phyloP scores from a whole-genome alignment of 208 protist species.

The Trichomonas tenax region DNA sequence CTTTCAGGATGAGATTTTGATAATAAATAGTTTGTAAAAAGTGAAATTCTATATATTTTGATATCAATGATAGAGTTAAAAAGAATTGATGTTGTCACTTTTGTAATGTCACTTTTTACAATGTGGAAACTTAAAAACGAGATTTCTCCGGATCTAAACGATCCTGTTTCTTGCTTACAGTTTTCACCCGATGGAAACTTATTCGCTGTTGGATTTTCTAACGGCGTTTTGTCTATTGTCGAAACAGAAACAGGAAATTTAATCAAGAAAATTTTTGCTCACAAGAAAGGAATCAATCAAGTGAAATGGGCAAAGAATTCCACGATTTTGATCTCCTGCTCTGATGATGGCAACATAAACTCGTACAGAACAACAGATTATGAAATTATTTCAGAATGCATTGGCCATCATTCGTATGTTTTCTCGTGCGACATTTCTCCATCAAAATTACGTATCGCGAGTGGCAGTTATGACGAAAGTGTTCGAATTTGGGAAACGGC shows the following conservation, averaged over 20 bases:
- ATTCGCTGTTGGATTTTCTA: neutral
- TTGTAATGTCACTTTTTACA: neutral
- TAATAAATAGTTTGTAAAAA: too few relatives aligned
- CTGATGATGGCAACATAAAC: neutral
- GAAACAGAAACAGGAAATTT: neutral
- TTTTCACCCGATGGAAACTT: neutral
- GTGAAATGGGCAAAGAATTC: neutral
- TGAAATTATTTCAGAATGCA: neutral
- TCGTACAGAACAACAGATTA: neutral
- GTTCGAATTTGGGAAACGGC: neutral
- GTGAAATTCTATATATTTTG: too few relatives aligned
- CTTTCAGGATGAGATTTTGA: too few relatives aligned
- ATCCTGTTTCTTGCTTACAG: neutral
- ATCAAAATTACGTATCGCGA: neutral
- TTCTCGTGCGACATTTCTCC: neutral
- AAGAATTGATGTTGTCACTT: neutral
- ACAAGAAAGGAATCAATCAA: neutral
- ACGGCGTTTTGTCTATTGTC: neutral
- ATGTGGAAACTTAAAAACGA: neutral
- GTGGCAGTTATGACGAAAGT: neutral
- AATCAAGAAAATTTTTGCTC: neutral
- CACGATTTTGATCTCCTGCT: neutral
- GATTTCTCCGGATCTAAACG: neutral
- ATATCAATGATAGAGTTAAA: too few relatives aligned
- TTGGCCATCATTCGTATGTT: neutral